These are phyloP conservation scores for Vinca major DNA, from an alignment of 305 asterid genomes.

Conservation along the genomic window DNA sequence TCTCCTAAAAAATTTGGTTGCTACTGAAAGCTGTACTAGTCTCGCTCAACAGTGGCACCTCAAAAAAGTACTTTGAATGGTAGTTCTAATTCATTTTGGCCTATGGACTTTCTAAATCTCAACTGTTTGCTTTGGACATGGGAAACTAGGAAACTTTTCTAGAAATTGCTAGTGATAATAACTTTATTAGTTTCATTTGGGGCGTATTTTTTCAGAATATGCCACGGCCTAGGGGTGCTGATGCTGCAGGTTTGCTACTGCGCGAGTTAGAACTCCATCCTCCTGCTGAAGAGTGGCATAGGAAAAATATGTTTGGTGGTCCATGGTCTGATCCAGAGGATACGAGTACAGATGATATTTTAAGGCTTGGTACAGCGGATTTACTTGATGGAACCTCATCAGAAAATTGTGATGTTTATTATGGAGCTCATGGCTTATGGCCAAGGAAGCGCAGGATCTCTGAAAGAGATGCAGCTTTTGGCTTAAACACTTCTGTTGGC, in stretches of 20 bases:
- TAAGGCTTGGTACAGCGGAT: constrained; percentile 41
- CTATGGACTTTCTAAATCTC: no score
- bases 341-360: constrained; percentile 37
- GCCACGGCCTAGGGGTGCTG: constrained; percentile 99
- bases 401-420: constrained; percentile 41
- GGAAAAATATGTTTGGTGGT: constrained; percentile 94
- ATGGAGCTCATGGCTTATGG: constrained; percentile 82
- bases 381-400: constrained; percentile 40
- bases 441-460: constrained; percentile 97
- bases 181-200: not conserved
- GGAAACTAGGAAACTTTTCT: not conserved
- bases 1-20: not conserved
- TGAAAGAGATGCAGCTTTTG: constrained; percentile 96
- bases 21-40: not conserved
- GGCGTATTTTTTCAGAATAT: constrained; percentile 46
- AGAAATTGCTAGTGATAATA: not conserved
- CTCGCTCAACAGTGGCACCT: not conserved
- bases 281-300: constrained; percentile 99
- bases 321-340: constrained; percentile 91
- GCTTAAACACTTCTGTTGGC: constrained; percentile 84
- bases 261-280: constrained; percentile 98
- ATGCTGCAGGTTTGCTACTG: constrained; percentile 93
- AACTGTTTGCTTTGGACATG: not conserved
- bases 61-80: not conserved
- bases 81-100: not conserved